phyloP scores from a whole-genome alignment of 768 basidiomycete genomes.

The Termitomyces sp. region DNA sequence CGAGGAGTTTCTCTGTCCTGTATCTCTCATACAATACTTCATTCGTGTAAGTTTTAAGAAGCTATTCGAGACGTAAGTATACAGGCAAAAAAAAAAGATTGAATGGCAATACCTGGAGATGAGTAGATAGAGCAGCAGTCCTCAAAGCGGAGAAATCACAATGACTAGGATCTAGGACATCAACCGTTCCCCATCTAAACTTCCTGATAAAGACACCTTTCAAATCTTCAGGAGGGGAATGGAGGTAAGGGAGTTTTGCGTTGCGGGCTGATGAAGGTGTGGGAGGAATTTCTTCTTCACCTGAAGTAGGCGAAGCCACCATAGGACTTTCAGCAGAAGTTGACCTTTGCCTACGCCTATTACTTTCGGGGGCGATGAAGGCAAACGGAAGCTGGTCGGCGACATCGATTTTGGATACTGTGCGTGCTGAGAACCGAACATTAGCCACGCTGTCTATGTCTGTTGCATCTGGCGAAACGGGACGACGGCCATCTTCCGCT shows the following conservation, averaged over 20 bases:
- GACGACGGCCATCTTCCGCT: slow-evolving; percentile 55
- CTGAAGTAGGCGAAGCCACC: slow-evolving; percentile 21
- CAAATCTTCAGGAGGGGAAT: slow-evolving; percentile 63
- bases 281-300: slow-evolving; percentile 40
- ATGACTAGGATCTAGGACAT: slow-evolving; percentile 81
- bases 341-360: slow-evolving; percentile 38
- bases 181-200: slow-evolving; percentile 87
- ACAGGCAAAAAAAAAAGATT: not conserved
- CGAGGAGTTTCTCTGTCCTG: slow-evolving; percentile 87
- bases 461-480: slow-evolving; percentile 50
- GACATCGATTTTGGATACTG: slow-evolving; percentile 60
- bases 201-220: slow-evolving; percentile 73
- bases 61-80: slow-evolving; percentile 33
- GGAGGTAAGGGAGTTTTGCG: slow-evolving; percentile 36
- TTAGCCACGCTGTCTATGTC: slow-evolving; percentile 73
- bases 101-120: slow-evolving; percentile 63
- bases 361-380: slow-evolving; percentile 68
- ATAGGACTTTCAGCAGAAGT: slow-evolving; percentile 26
- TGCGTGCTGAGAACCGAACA: slow-evolving; percentile 71
- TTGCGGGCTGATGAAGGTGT: slow-evolving; percentile 36
- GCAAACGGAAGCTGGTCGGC: slow-evolving; percentile 69
- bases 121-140: slow-evolving; percentile 80
- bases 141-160: slow-evolving; percentile 86
- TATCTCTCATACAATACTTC: slow-evolving; percentile 93
- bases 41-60: slow-evolving; percentile 78